phyloP scores from a whole-genome alignment of 306 rosid species.

The Cucurbita maxima region DNA sequence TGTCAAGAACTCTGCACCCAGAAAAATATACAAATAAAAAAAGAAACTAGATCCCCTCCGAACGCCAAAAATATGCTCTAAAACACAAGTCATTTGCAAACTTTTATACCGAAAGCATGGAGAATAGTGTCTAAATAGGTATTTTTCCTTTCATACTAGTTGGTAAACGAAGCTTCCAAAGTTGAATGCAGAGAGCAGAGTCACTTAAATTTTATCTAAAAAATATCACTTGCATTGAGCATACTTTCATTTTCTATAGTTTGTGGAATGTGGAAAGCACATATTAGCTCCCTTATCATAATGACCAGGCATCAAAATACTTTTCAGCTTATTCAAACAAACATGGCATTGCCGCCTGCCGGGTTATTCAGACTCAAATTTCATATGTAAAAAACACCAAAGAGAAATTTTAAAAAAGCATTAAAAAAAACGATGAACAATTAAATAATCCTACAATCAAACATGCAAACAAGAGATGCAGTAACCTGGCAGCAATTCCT shows the following conservation, averaged over 20 bases:
- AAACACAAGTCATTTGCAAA: background rate
- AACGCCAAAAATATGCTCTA: background rate
- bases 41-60: background rate
- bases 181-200: background rate
- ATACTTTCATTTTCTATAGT: background rate
- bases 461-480: conserved; percentile 3
- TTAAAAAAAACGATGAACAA: background rate
- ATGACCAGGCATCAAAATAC: background rate
- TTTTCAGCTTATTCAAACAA: background rate
- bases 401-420: background rate
- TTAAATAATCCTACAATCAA: conserved; percentile 1
- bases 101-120: background rate
- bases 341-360: background rate
- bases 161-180: background rate
- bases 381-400: background rate
- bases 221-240: background rate
- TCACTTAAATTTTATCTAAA: background rate
- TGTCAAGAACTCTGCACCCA: conserved; percentile 74
- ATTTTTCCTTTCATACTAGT: background rate
- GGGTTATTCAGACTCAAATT: background rate
- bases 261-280: background rate
- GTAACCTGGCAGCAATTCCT: conserved; percentile 78
- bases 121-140: background rate
- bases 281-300: background rate
- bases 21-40: background rate